Conservation (phyloP, 352 stramenopile genomes). For the Pelagophyceae sp. region DNA sequence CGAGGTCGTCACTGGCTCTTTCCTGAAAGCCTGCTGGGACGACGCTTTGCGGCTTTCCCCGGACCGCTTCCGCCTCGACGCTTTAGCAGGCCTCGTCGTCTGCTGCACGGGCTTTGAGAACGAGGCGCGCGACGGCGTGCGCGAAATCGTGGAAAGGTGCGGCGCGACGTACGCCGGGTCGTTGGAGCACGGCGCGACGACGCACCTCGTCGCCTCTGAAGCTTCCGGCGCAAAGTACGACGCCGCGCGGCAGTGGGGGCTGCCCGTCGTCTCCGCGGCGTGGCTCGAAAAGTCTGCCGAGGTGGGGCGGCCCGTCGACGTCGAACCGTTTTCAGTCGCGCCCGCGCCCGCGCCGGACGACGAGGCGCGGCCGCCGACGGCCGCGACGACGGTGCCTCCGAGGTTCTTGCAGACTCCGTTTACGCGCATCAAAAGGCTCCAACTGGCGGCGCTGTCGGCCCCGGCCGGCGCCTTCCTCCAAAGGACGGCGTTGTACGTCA, state of each 20-base stretch:
- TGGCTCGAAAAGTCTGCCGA: not conserved
- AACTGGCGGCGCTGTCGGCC: too few relatives aligned
- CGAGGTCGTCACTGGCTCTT: not conserved
- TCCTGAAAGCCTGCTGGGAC: not conserved
- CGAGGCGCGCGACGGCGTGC: not conserved
- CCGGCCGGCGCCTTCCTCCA: not conserved
- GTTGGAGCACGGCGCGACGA: not conserved
- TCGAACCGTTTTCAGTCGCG: not conserved
- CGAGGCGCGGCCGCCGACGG: not conserved
- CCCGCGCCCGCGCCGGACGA: not conserved
- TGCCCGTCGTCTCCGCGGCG: not conserved
- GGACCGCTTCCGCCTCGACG: not conserved
- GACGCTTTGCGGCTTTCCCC: not conserved
- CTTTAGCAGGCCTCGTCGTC: not conserved
- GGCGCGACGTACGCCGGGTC: not conserved
- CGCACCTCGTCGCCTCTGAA: slow-evolving; percentile 2
- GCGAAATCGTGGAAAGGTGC: not conserved
- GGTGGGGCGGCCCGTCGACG: too few relatives aligned
- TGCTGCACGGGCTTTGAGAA: not conserved
- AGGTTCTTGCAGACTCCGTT: too few relatives aligned
- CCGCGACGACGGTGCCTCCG: too few relatives aligned
- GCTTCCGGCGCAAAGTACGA: not conserved
- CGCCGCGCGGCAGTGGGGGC: not conserved
- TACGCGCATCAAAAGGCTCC: too few relatives aligned
- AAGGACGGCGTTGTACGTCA: not conserved